These are phyloP conservation scores for Ophioceras dolichostomum DNA, from an alignment of 2,329 filamentous ascomycete genomes.

Conservation along the genomic window DNA sequence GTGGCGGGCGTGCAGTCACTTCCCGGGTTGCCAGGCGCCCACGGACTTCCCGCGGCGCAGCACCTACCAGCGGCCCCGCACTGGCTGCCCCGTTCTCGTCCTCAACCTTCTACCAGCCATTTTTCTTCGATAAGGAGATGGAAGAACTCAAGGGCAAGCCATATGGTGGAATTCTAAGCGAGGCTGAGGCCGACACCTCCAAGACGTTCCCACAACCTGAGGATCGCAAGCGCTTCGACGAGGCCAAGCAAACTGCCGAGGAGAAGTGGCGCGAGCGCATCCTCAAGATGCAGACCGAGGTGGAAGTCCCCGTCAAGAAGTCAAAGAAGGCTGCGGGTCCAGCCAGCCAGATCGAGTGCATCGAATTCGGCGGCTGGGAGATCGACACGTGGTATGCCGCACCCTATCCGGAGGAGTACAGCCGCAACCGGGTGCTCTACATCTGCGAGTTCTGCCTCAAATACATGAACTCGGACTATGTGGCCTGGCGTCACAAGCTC, in stretches of 20 bases:
- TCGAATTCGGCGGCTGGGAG: conserved; percentile 94
- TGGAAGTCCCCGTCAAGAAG: conserved; percentile 50
- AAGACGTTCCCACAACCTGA: conserved; percentile 71
- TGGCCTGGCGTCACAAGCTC: conserved; percentile 93
- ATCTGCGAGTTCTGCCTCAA: conserved; percentile 99
- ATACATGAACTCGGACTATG: conserved; percentile 99
- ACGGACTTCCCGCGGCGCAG: background rate
- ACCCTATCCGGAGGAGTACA: conserved; percentile 97
- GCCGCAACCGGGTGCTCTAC: conserved; percentile 88
- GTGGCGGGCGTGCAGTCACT: background rate
- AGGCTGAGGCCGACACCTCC: conserved; percentile 81
- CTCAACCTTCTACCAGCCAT: conserved; percentile 59
- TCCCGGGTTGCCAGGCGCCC: background rate
- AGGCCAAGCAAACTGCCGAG: conserved; percentile 81
- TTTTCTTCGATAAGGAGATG: conserved; percentile 79
- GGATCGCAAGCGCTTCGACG: conserved; percentile 79
- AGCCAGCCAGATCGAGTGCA: conserved; percentile 94
- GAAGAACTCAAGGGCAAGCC: conserved; percentile 88
- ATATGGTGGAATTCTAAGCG: conserved; percentile 85
- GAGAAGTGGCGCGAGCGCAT: conserved; percentile 71
- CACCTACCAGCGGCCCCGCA: conserved; percentile 3
- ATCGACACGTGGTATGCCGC: conserved; percentile 99
- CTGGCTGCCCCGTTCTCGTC: conserved; percentile 45
- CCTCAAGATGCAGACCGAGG: conserved; percentile 47
- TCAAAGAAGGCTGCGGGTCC: conserved; percentile 69